Evolutionary conservation across 176 grass and related monocot species (phyloP), one percentile per base, ranked within the genome.

Genomic region (Secale cereale): DNA sequence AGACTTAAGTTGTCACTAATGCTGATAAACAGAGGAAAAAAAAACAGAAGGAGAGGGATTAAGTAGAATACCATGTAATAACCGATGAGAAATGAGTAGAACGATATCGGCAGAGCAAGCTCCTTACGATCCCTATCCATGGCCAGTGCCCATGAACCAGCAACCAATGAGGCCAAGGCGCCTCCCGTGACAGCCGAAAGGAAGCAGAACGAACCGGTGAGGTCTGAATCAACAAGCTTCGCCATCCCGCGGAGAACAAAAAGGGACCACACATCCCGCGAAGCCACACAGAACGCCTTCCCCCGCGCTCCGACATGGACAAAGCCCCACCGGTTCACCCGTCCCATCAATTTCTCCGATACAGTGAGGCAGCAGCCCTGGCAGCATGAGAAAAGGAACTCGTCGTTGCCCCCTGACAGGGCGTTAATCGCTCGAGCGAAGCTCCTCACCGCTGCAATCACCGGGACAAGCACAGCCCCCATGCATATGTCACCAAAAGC

Each of bases 201-300:
- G 89, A 98, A 98, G 91, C 89, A 98, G 85, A 95, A 95, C 0
- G 96, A 85, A 40, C 96, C 91, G 2, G 96, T 98, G 78, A 98
- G 77, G 85, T 98, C 93, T 61, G 86, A 74, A 85, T 98, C 96
- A 7, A 98, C 85, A 63, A 98, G 81, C 36, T 87, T 65, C 81
- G 60, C 78, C 87, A 98, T 95, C 25, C 93, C 96, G 63, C 88
- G 87, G 70, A 89, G 92, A 61, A 78, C 27, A 78, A 98, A 95
- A 85, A 95, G 89, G 6, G 91, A 87, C 96, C 96, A 98, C 39
- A 91, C 82, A 79, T 95, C 89, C 65, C 91, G 70, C 0, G 96
- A 98, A 80, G 96, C 91, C 26, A 89, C 75, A 33, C 87, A 89
- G 50, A 98, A 95, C 20, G 82, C 81, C 84, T 94, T 94, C 19